Conservation (phyloP, 495 filamentous ascomycete genomes). For the Pseudoneurospora amorphoporcata region DNA sequence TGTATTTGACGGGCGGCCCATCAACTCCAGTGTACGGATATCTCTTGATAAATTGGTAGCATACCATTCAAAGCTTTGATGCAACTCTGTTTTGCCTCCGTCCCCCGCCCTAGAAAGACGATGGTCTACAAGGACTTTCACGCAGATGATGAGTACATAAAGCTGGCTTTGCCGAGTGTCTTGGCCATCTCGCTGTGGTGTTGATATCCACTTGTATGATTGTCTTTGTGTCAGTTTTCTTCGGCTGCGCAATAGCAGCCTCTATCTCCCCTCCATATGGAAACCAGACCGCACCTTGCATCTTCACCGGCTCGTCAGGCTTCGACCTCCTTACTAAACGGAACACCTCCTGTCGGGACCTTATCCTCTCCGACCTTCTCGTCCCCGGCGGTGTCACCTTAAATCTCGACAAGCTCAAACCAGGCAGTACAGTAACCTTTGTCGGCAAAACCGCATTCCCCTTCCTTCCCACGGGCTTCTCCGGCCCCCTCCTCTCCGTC, state of each 20-base stretch:
- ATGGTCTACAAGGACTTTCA: not conserved
- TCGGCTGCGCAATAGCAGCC: not conserved
- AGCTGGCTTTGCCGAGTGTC: not conserved
- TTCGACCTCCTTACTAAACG: not conserved
- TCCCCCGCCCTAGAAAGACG: not conserved
- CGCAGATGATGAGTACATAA: not conserved
- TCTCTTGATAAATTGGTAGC: not conserved
- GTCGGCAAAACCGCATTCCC: constrained; percentile 39
- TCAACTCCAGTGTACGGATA: not conserved
- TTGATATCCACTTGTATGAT: not conserved
- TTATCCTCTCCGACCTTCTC: constrained; percentile 2
- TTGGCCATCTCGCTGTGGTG: not conserved
- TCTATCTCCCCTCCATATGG: not conserved
- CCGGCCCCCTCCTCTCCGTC: constrained; percentile 39
- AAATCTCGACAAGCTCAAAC: not conserved
- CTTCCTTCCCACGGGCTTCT: constrained; percentile 36
- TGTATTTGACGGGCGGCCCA: not conserved
- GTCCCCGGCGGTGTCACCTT: constrained; percentile 3
- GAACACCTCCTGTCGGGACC: not conserved
- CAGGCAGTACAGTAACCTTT: constrained; percentile 26
- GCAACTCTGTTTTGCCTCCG: not conserved
- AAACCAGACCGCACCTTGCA: not conserved
- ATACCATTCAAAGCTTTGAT: not conserved
- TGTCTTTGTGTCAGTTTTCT: not conserved
- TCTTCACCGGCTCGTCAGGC: constrained; percentile 1